These are phyloP conservation scores for Malassezia globosa DNA, from an alignment of 1,284 basidiomycete genomes.

Conservation along the genomic window DNA sequence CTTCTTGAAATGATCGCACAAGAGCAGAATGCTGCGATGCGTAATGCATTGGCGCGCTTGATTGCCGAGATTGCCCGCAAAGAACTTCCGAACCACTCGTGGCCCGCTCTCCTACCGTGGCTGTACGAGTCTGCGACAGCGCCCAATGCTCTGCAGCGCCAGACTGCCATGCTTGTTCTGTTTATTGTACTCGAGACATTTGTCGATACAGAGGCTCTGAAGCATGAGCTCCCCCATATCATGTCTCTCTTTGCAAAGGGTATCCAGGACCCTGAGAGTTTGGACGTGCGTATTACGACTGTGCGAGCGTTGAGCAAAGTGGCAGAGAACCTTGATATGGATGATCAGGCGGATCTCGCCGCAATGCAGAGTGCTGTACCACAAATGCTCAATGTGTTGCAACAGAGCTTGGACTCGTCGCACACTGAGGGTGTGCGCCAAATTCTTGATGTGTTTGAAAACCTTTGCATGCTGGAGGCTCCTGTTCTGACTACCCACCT, in stretches of 20 bases:
- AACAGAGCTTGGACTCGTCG: constrained; percentile 68
- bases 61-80: constrained; percentile 83
- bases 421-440: constrained; percentile 76
- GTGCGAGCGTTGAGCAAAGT: constrained; percentile 73
- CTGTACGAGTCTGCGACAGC: constrained; percentile 70
- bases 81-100: constrained; percentile 70
- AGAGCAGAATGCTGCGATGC: constrained; percentile 71
- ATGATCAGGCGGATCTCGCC: constrained; percentile 81
- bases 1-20: constrained; percentile 67
- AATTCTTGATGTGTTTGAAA: constrained; percentile 91
- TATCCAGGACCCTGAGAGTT: constrained; percentile 74
- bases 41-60: constrained; percentile 68
- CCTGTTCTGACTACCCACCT: constrained; percentile 82
- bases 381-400: constrained; percentile 77
- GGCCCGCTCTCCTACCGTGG: constrained; percentile 81
- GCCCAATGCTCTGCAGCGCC: constrained; percentile 62
- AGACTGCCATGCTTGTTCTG: constrained; percentile 82
- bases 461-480: constrained; percentile 78
- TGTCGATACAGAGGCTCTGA: constrained; percentile 63
- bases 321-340: constrained; percentile 79
- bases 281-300: constrained; percentile 83
- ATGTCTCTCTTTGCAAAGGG: constrained; percentile 71
- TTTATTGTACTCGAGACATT: constrained; percentile 85
- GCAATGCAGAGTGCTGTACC: constrained; percentile 82
- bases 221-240: constrained; percentile 64